These are phyloP conservation scores for Epithemia pelagica DNA, from an alignment of 108 stramenopile genomes.

Conservation along the genomic window DNA sequence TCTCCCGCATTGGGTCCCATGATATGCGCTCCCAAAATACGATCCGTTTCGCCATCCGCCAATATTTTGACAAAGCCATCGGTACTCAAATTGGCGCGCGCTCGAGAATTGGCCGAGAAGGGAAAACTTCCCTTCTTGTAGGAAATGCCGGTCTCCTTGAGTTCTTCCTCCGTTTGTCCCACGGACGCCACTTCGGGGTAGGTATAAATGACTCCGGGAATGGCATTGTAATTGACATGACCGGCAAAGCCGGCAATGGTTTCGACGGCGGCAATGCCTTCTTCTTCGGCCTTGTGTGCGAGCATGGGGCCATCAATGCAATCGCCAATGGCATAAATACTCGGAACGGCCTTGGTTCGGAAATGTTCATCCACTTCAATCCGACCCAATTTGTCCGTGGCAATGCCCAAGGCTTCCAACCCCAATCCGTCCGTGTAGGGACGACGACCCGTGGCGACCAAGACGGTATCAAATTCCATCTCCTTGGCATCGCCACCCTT, in stretches of 20 bases:
- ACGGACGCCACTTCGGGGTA: constrained; percentile 98
- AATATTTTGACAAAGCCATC: constrained; percentile 98
- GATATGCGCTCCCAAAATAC: constrained; percentile 96
- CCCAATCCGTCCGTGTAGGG: constrained; percentile 97
- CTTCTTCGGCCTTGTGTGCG: constrained; percentile 99
- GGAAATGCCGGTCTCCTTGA: constrained; percentile 89
- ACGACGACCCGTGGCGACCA: constrained; percentile 98
- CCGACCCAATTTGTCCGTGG: constrained; percentile 92
- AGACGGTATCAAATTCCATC: constrained; percentile 85
- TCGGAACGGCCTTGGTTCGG: constrained; percentile 81
- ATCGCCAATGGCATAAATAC: constrained; percentile 96
- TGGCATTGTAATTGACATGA: constrained; percentile 99
- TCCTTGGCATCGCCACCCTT: constrained; percentile 76
- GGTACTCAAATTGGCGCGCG: constrained; percentile 87
- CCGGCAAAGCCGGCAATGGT: constrained; percentile 96
- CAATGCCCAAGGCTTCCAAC: constrained; percentile 91
- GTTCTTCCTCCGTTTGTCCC: constrained; percentile 98
- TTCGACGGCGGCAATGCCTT: constrained; percentile 97
- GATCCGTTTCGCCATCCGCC: constrained; percentile 93
- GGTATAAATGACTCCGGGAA: constrained; percentile 99
- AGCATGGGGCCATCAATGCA: constrained; percentile 99
- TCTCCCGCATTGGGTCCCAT: constrained; percentile 99
- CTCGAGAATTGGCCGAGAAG: constrained; percentile 93
- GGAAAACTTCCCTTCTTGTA: constrained; percentile 97
- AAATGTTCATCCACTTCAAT: constrained; percentile 97